Evolutionary conservation across 306 rosid genomes (phyloP), one percentile per base, ranked within the genome.

Genomic region (Prunus campanulata): DNA sequence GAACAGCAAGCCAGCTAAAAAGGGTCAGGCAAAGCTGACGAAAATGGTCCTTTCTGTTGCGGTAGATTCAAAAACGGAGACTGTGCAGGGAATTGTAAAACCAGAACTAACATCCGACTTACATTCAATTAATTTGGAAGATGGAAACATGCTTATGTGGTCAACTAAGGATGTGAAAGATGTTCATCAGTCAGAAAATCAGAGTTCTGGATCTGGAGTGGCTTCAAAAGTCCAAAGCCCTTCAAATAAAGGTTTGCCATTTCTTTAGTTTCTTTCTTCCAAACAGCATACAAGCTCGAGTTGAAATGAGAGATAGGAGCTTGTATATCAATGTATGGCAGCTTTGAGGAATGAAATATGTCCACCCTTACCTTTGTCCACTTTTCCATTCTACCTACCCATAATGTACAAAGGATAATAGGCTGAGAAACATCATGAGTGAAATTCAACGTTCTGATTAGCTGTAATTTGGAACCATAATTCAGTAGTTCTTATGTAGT

Each of bases 171-270:
- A 82, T 81, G 76, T 14, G 70, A 59, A 68, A 57, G 57, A 80
- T 76, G 79, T 77, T 73, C 39, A 44, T 72, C 77, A n/a, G 83
- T 70, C 85, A 68, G 88, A 80, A 69, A 79, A 80, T 74, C 91
- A 77, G 78, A 85, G 75, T 8, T 86, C 87, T 67, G 82, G 71
- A 82, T 86, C 87, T 63, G 80, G 69, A 82, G 80, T 82, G 78
- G 74, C 76, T 82, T 76, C 87, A 77, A 73, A 74, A 51, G 81
- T 82, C 65, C 80, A 79, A 65, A 75, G 80, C 79, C 74, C 83
- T 84, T 70, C 59, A 66, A 72, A 70, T 69, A 87, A 78, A 90
- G 96, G 97, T 93, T 80, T 62, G 65, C 68, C 51, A 30, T 59
- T 74, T 63, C 44, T 66, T 25, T 10, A 46, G 29, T 50, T 50